Evolutionary conservation across 352 stramenopile species (phyloP).

Genomic region (Phytophthora fragariaefolia): DNA sequence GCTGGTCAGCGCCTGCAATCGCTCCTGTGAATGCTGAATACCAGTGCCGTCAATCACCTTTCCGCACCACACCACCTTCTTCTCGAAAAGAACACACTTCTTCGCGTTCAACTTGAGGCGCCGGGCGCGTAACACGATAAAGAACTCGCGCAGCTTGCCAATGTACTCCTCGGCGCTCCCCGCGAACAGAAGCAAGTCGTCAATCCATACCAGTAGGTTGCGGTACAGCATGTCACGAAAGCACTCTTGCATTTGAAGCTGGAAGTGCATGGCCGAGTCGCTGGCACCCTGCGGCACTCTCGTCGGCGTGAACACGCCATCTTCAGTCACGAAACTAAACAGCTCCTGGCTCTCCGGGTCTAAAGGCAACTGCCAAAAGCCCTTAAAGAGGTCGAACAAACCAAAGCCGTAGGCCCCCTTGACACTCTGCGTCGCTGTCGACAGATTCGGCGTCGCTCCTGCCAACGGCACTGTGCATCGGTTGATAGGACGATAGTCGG

Average conservation of each 20-base stretch:
- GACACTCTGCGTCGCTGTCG: conserved; percentile 1
- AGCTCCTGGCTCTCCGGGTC: conserved; percentile 15
- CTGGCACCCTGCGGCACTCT: conserved; percentile 4
- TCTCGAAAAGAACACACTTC: conserved; percentile 22
- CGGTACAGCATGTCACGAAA: conserved; percentile 7
- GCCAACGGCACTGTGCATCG: conserved; percentile 8
- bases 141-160: conserved; percentile 18
- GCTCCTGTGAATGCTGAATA: conserved; percentile 11
- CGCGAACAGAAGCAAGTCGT: conserved; percentile 35
- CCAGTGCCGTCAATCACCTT: conserved; percentile 9
- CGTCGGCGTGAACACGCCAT: conserved; percentile 20
- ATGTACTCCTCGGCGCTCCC: conserved; percentile 10
- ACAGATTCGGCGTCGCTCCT: conserved; percentile 11
- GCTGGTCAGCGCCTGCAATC: conserved; percentile 1
- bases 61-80: conserved; percentile 28
- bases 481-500: not conserved
- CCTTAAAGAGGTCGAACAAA: conserved; percentile 25
- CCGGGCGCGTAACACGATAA: conserved; percentile 7
- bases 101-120: conserved; percentile 32
- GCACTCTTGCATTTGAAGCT: conserved; percentile 10
- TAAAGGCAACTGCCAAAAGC: conserved; percentile 34
- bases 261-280: conserved; percentile 15
- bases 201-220: conserved; percentile 29
- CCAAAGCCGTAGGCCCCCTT: conserved; percentile 2
- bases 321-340: conserved; percentile 28